These are phyloP conservation scores for Auriculariales sp. DNA, from an alignment of 768 basidiomycete genomes.

Conservation along the genomic window DNA sequence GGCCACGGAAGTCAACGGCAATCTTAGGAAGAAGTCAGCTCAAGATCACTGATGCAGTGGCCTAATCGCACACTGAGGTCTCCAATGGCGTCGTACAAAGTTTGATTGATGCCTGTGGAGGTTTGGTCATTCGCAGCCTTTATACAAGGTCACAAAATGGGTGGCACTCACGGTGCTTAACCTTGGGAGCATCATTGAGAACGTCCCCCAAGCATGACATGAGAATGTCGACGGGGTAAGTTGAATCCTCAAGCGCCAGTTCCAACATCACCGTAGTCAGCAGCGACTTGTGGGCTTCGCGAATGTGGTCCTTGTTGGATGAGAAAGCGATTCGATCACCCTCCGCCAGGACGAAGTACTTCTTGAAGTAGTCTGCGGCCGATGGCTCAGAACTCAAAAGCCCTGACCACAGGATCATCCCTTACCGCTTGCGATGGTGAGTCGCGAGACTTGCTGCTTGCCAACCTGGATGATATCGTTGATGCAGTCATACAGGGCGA, in stretches of 20 bases:
- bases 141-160: not conserved
- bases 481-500: conserved; percentile 51
- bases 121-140: not conserved
- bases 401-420: conserved; percentile 2
- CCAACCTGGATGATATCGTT: conserved; percentile 40
- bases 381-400: conserved; percentile 23
- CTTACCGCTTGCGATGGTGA: conserved; percentile 61
- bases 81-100: conserved; percentile 68
- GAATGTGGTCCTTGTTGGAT: conserved; percentile 16
- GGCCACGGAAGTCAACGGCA: conserved; percentile 47
- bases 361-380: conserved; percentile 33
- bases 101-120: conserved; percentile 44
- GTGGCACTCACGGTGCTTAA: conserved; percentile 33
- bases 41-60: not conserved
- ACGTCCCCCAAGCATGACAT: conserved; percentile 57
- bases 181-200: conserved; percentile 55
- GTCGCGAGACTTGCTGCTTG: conserved; percentile 50
- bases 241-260: conserved; percentile 56
- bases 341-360: conserved; percentile 50
- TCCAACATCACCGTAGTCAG: conserved; percentile 76
- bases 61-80: conserved; percentile 49
- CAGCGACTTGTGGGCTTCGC: conserved; percentile 54
- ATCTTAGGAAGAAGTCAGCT: conserved; percentile 23
- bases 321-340: conserved; percentile 14
- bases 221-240: conserved; percentile 51